Percentiles rank a stretch among this genome's conserved stretches.
phyloP scores from a whole-genome alignment of 495 filamentous ascomycete species.

The Polyplosphaeria fusca region DNA sequence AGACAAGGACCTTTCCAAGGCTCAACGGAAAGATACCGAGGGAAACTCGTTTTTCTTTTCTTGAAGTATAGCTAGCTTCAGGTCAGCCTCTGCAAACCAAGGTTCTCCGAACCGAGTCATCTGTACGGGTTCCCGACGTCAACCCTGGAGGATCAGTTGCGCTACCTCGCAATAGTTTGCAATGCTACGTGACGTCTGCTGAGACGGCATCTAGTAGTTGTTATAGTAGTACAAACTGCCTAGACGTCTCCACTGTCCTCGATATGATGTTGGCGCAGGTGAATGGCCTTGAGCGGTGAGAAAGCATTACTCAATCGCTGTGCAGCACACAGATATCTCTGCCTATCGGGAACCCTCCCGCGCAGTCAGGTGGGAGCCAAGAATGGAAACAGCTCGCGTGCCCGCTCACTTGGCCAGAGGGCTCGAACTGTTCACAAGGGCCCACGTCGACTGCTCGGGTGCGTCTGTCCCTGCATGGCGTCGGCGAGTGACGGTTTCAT shows the following conservation, averaged over 20 bases:
- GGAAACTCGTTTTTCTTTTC: constrained; percentile 95
- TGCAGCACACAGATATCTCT: too few relatives aligned
- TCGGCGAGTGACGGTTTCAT: too few relatives aligned
- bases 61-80: too few relatives aligned
- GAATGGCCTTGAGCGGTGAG: neutral
- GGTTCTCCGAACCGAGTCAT: too few relatives aligned
- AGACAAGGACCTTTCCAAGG: constrained; percentile 75
- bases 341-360: neutral
- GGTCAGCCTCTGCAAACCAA: too few relatives aligned
- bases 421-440: neutral
- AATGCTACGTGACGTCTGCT: too few relatives aligned
- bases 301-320: neutral
- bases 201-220: too few relatives aligned
- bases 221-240: too few relatives aligned
- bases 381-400: neutral
- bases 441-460: neutral
- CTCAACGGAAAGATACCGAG: constrained; percentile 74
- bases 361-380: neutral
- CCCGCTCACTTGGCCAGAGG: neutral
- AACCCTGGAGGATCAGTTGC: too few relatives aligned
- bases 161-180: too few relatives aligned
- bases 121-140: too few relatives aligned
- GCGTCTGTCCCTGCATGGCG: neutral
- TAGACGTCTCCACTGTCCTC: too few relatives aligned
- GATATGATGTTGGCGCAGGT: neutral